Percentiles rank a stretch among this genome's conserved stretches.
Evolutionary conservation across 75 land plant species (phyloP).

Genomic region (Cupressus sempervirens): DNA sequence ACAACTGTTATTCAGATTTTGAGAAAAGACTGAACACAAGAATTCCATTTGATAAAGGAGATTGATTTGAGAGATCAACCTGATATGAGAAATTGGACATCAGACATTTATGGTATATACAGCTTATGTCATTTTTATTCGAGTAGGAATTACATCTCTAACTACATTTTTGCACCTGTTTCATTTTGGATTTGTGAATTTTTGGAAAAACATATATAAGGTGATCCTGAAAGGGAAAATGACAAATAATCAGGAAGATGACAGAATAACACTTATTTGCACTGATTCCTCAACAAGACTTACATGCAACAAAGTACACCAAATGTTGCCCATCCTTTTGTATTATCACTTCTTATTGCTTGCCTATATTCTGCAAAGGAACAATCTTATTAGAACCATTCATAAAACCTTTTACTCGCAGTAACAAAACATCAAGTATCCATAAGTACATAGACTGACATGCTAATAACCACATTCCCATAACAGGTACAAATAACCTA

Average conservation of each 20-base stretch:
- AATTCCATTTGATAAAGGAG: too few relatives aligned
- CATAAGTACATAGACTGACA: not conserved
- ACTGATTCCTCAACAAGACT: not conserved
- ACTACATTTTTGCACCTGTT: too few relatives aligned
- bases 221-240: too few relatives aligned
- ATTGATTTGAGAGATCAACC: too few relatives aligned
- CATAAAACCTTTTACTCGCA: not conserved
- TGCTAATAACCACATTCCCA: not conserved
- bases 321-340: slow-evolving; percentile 80
- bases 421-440: not conserved
- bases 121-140: too few relatives aligned
- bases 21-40: too few relatives aligned
- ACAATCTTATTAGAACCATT: not conserved
- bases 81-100: too few relatives aligned
- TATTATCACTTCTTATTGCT: slow-evolving; percentile 27
- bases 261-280: not conserved
- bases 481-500: not conserved
- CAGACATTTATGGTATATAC: too few relatives aligned
- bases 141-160: too few relatives aligned
- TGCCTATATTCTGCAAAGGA: slow-evolving; percentile 34
- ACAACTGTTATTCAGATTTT: too few relatives aligned
- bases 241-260: not conserved
- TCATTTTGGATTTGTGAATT: too few relatives aligned
- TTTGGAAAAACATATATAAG: too few relatives aligned
- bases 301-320: slow-evolving; percentile 78